Evolutionary conservation across 192 early-diverging fungal species (phyloP).

Genomic region (Coemansia erecta): DNA sequence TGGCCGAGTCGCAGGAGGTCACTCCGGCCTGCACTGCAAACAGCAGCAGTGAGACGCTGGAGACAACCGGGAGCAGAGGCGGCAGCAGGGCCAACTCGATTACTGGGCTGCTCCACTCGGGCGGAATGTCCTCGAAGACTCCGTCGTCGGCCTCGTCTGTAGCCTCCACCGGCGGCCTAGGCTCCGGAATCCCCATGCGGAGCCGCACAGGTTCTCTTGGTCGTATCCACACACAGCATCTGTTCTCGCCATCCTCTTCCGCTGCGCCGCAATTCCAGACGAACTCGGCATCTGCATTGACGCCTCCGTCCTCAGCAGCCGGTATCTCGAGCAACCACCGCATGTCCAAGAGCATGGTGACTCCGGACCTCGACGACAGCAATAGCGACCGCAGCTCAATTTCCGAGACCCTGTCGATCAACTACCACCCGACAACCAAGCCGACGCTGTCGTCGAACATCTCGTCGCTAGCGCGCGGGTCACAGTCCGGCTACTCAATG

Average conservation of each 20-base stretch:
- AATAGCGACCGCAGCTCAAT: conserved; percentile 49
- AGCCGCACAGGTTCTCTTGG: conserved; percentile 37
- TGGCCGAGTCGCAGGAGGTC: conserved; percentile 45
- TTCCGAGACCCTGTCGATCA: conserved; percentile 43
- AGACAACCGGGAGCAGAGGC: conserved; percentile 5
- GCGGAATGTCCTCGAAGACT: not conserved
- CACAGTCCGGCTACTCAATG: not conserved
- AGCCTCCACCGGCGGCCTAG: not conserved
- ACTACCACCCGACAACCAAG: conserved; percentile 32
- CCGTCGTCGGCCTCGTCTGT: not conserved
- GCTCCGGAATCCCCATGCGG: conserved; percentile 6
- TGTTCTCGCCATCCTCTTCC: conserved; percentile 18
- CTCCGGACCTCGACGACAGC: conserved; percentile 34
- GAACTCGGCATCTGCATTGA: not conserved
- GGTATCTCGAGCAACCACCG: conserved; percentile 14
- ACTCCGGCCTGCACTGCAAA: not conserved
- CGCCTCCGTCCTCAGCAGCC: conserved; percentile 9
- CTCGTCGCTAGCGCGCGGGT: conserved; percentile 27
- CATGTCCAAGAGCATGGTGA: conserved; percentile 28
- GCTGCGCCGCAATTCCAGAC: conserved; percentile 5
- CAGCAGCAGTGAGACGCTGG: conserved; percentile 23
- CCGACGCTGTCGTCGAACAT: conserved; percentile 12
- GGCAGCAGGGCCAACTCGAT: conserved; percentile 1
- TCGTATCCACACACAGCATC: conserved; percentile 11
- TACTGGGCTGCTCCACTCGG: not conserved